phyloP scores from a whole-genome alignment of 2,329 filamentous ascomycete genomes.

The Ilyonectria robusta region DNA sequence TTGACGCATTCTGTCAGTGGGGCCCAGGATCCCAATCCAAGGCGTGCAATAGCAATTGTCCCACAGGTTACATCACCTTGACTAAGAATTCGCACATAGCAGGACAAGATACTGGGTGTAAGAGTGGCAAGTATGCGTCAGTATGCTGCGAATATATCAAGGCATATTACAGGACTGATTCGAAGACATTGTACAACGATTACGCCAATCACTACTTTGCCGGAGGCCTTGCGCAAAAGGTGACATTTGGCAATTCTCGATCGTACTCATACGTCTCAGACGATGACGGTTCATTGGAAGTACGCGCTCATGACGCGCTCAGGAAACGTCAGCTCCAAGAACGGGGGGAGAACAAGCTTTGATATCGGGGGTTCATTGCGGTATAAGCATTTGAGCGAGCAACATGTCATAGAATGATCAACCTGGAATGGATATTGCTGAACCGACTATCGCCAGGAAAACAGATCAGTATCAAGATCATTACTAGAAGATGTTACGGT shows the following conservation, averaged over 20 bases:
- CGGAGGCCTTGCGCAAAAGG: neutral
- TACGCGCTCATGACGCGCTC: neutral
- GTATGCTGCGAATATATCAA: conserved; percentile 1
- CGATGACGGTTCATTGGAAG: neutral
- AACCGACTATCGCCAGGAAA: too few relatives aligned
- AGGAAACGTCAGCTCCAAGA: neutral
- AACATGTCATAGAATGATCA: too few relatives aligned
- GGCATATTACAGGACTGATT: neutral
- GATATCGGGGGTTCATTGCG: too few relatives aligned
- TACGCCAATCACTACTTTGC: neutral
- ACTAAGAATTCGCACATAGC: conserved; percentile 1
- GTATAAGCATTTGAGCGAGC: too few relatives aligned
- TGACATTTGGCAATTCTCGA: neutral
- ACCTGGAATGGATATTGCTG: too few relatives aligned
- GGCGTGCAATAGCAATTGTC: conserved; percentile 1
- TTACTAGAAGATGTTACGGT: neutral
- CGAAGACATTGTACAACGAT: neutral
- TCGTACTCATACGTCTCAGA: neutral
- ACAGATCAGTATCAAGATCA: too few relatives aligned
- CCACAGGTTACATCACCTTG: neutral
- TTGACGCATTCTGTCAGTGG: neutral
- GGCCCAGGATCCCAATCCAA: neutral
- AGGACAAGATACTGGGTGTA: neutral
- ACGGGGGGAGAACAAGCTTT: neutral
- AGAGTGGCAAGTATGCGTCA: neutral